Evolutionary conservation across 169 alveolate genomes (phyloP), one percentile per base, ranked within the genome.

Genomic region (Plasmodium yoelii): DNA sequence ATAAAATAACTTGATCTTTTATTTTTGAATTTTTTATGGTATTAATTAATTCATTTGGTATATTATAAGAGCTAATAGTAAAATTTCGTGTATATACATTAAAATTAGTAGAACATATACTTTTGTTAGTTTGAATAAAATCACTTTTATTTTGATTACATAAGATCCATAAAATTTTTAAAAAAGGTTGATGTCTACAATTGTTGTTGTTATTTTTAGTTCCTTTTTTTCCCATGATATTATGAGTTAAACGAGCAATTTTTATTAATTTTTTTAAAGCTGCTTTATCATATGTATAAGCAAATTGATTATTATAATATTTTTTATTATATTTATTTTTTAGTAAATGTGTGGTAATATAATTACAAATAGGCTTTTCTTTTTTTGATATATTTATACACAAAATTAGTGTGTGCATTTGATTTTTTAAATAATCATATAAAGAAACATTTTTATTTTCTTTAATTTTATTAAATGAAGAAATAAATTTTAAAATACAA

Each of bases 391-490:
- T 39, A 19, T 67, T 67, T 73, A 73, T 73, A 19, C 87, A 73
- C 26, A 73, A 28, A 34, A 73, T 57, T 73, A 73, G 44, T 60
- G 87, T 73, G 51, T 73, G 87, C 34, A 63, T 10, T 34, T 56
- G 73, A 12, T 64, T 61, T 24, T 53, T 19, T 51, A 73, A 44
- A 57, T 73, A 73, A 63, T 73, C 87, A 57, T 73, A 73, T 26
- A 73, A 22, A 5, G 73, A 47, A 2, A 73, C 71, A 39, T 42
- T 59, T 24, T 59, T 59, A 18, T 51, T 34, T 59, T 73, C 63
- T 44, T 73, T 28, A 42, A 18, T 42, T 4, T 22, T 59, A 22
- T 51, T 51, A 34, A 34, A 3, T 12, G 72, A 18, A 7, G n/a
- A 24, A 5, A 73, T 49, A 59, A 26, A 57, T 59, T 63, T 73